phyloP scores from a whole-genome alignment of 2,329 filamentous ascomycete species.

The Verticillium albo-atrum region DNA sequence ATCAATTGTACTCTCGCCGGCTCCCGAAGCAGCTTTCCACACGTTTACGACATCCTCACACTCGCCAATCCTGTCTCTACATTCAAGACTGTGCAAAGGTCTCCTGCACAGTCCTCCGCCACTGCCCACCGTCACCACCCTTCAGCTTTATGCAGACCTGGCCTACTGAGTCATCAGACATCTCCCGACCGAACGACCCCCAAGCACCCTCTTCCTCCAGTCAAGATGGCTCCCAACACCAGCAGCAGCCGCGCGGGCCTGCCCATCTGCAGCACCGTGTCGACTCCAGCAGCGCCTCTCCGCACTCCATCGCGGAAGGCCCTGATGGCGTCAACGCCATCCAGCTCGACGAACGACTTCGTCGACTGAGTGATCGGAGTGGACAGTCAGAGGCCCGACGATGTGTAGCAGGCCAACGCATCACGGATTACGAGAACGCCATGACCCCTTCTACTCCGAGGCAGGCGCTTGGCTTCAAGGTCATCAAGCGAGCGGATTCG shows the following conservation, averaged over 20 bases:
- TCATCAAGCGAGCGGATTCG: constrained; percentile 42
- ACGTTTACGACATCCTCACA: neutral
- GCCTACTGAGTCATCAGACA: constrained; percentile 42
- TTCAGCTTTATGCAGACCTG: constrained; percentile 63
- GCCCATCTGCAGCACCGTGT: constrained; percentile 24
- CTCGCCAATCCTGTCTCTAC: neutral
- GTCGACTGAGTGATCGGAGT: constrained; percentile 43
- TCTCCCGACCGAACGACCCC: constrained; percentile 31
- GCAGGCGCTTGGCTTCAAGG: constrained; percentile 50
- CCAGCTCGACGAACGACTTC: constrained; percentile 45
- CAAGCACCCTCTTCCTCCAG: constrained; percentile 25
- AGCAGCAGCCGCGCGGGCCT: constrained; percentile 36
- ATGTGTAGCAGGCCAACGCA: constrained; percentile 43
- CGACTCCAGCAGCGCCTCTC: constrained; percentile 30
- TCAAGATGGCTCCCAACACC: constrained; percentile 55
- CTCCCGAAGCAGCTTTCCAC: neutral
- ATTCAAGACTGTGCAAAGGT: constrained; percentile 44
- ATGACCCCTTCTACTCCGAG: constrained; percentile 40
- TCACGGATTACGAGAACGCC: constrained; percentile 59
- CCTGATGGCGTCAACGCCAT: constrained; percentile 31
- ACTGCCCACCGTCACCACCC: constrained; percentile 25
- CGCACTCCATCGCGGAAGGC: constrained; percentile 25
- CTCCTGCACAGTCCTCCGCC: constrained; percentile 44
- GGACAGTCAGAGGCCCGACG: constrained; percentile 11
- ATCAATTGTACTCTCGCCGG: neutral